Conservation (phyloP, 2,329 filamentous ascomycete species). For the Phyllosticta citriasiana region DNA sequence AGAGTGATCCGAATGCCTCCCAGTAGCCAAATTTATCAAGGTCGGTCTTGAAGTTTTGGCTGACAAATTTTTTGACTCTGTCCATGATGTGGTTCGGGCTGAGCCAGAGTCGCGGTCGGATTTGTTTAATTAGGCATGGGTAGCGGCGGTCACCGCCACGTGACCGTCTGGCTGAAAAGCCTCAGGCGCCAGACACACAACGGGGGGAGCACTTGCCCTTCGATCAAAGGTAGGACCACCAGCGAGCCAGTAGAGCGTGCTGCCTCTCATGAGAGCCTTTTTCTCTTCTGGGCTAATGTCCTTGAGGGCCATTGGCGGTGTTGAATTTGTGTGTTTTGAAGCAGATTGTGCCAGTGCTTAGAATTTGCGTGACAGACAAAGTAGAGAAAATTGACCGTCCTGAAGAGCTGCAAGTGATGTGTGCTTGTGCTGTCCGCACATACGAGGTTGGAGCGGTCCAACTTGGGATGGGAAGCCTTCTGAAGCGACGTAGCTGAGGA, state of each 20-base stretch:
- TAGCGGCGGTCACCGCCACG: not conserved
- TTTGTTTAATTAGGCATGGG: not conserved
- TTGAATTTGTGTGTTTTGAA: not conserved
- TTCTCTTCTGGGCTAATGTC: not conserved
- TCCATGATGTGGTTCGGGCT: not conserved
- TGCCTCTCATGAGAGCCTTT: not conserved
- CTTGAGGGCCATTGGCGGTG: not conserved
- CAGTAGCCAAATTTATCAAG: not conserved
- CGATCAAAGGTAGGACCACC: not conserved
- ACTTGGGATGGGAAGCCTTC: not conserved
- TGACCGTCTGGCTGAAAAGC: not conserved
- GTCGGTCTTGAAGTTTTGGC: not conserved
- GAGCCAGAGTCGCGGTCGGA: not conserved
- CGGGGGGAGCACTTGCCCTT: not conserved
- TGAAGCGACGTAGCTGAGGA: too few relatives aligned
- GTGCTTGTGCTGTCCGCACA: not conserved
- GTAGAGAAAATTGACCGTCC: not conserved
- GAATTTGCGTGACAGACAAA: not conserved
- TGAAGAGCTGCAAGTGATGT: not conserved
- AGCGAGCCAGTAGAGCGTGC: not conserved
- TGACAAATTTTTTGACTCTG: not conserved
- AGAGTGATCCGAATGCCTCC: not conserved
- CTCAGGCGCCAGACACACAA: not conserved
- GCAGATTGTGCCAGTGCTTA: not conserved
- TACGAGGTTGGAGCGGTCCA: not conserved